Percentiles rank a stretch among this genome's conserved stretches.
Evolutionary conservation across 1,284 basidiomycete genomes (phyloP).

Genomic region (Wolfiporia cocos): DNA sequence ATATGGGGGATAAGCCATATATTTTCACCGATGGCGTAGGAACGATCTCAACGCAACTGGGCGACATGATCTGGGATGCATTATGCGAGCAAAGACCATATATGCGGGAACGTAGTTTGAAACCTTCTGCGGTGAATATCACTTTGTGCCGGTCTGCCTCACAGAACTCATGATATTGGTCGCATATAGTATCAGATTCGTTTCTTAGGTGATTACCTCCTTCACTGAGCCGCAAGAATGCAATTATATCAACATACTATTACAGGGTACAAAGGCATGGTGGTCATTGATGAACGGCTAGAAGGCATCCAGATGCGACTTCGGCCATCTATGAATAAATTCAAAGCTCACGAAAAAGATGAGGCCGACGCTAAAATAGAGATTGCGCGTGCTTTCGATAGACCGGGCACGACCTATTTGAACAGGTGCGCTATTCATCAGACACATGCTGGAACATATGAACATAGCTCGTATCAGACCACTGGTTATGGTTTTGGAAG

Average conservation of each 20-base stretch:
- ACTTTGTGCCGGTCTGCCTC: background rate
- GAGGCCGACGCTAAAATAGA: conserved; percentile 60
- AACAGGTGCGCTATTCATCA: conserved; percentile 63
- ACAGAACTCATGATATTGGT: background rate
- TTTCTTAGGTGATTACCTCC: conserved; percentile 50
- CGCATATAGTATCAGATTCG: conserved; percentile 61
- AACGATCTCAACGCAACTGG: conserved; percentile 60
- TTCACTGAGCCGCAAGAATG: background rate
- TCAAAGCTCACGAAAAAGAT: conserved; percentile 41
- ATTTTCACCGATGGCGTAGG: conserved; percentile 74
- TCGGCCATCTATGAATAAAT: conserved; percentile 70
- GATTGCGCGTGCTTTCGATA: conserved; percentile 57
- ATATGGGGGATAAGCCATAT: conserved; percentile 40
- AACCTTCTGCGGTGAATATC: conserved; percentile 56
- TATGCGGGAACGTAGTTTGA: conserved; percentile 22
- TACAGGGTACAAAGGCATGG: conserved; percentile 60
- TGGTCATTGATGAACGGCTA: conserved; percentile 52
- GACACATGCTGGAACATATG: too few relatives aligned
- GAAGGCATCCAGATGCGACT: conserved; percentile 55
- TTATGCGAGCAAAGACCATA: conserved; percentile 39
- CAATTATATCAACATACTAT: background rate
- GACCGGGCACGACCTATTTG: conserved; percentile 51
- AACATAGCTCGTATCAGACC: too few relatives aligned
- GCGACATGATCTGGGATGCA: conserved; percentile 48
- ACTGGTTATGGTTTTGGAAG: conserved; percentile 68